Conservation (phyloP, 2,329 filamentous ascomycete genomes). For the Pyricularia sp. region DNA sequence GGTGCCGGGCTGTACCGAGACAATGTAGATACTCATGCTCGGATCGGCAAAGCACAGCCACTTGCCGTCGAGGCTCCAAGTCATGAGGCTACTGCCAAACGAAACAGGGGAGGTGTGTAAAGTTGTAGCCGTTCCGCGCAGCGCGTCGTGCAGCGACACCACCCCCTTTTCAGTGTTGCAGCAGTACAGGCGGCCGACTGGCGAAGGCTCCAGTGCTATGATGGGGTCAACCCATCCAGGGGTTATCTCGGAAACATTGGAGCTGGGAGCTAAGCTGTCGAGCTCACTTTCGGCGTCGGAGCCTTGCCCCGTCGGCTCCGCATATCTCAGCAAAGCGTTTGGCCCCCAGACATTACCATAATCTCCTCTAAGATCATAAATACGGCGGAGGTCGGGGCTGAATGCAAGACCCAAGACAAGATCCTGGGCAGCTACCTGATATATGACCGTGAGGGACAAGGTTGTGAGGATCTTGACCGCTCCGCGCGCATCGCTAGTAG, state of each 20-base stretch:
- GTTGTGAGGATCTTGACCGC: slow-evolving; percentile 14
- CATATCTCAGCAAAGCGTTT: slow-evolving; percentile 5
- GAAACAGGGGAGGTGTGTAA: background rate
- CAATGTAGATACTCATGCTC: background rate
- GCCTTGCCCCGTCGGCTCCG: slow-evolving; percentile 3
- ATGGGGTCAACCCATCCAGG: background rate
- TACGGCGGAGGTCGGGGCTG: background rate
- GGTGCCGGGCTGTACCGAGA: background rate
- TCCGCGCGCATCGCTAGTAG: slow-evolving; percentile 14
- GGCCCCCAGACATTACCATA: background rate
- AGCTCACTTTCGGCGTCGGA: background rate
- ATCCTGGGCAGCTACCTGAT: background rate
- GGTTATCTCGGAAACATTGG: background rate
- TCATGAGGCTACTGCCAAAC: background rate
- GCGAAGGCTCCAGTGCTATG: background rate
- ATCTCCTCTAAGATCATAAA: background rate
- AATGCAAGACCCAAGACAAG: background rate
- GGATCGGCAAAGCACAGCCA: background rate
- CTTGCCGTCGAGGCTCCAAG: background rate
- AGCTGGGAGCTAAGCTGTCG: background rate
- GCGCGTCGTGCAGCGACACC: background rate
- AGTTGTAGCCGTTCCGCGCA: background rate
- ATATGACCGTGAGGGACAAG: slow-evolving; percentile 2
- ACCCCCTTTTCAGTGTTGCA: background rate
- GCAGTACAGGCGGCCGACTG: background rate